Conservation (phyloP, 306 rosid species). For the Fragaria ananassa region DNA sequence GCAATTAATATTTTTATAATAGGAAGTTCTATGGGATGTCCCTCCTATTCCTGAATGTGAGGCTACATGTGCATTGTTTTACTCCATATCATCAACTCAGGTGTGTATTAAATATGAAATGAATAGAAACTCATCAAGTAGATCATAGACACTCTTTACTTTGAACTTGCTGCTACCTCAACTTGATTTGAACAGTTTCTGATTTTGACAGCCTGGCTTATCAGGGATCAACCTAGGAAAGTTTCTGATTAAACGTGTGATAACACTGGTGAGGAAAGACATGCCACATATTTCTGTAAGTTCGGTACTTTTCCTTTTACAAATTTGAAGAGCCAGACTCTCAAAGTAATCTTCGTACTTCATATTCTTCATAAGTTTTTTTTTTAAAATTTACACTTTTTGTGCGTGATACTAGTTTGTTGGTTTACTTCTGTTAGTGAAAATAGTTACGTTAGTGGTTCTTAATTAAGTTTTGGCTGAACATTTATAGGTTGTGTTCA, state of each 20-base stretch:
- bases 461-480: not conserved
- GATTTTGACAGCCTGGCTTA: conserved; percentile 77
- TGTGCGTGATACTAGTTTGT: not conserved
- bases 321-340: conserved; percentile 17
- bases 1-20: conserved; percentile 17
- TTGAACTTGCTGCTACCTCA: not conserved
- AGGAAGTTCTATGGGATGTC: conserved; percentile 95
- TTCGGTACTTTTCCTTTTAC: conserved; percentile 23
- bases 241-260: conserved; percentile 88
- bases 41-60: conserved; percentile 80
- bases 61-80: conserved; percentile 89
- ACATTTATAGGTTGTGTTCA: not conserved
- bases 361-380: not conserved
- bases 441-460: not conserved
- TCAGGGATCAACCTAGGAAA: conserved; percentile 91
- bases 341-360: conserved; percentile 7
- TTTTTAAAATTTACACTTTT: not conserved
- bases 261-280: conserved; percentile 82
- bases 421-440: not conserved
- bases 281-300: conserved; percentile 85
- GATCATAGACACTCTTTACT: not conserved
- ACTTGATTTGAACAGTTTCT: conserved; percentile 29
- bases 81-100: conserved; percentile 97
- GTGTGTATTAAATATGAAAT: conserved; percentile 32
- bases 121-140: conserved; percentile 7